phyloP scores from a whole-genome alignment of 2,329 filamentous ascomycete species.

The Clarireedia paspali region DNA sequence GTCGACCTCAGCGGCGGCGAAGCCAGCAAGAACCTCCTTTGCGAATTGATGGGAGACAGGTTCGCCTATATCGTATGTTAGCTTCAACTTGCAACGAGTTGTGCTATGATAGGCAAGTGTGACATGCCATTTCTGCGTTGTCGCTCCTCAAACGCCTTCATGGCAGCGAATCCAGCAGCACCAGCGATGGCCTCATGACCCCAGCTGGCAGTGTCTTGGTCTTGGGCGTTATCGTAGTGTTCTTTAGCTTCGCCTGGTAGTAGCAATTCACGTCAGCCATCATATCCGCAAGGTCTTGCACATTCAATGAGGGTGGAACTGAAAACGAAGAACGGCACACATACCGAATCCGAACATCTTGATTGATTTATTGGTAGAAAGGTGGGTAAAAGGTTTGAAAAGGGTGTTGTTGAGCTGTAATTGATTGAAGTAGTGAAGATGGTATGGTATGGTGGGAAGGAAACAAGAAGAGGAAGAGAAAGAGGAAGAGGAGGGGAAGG shows the following conservation, averaged over 20 bases:
- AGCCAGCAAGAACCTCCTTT: slow-evolving; percentile 67
- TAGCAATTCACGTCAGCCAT: neutral
- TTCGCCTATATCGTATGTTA: slow-evolving; percentile 44
- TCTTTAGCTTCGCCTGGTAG: slow-evolving; percentile 34
- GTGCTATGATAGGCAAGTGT: neutral
- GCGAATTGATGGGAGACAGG: slow-evolving; percentile 64
- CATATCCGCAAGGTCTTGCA: too few relatives aligned
- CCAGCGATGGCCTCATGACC: slow-evolving; percentile 69
- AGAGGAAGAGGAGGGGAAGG: neutral
- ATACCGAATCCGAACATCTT: slow-evolving; percentile 27
- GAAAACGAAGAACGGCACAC: neutral
- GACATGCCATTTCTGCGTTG: slow-evolving; percentile 59
- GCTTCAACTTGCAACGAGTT: neutral
- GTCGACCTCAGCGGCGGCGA: slow-evolving; percentile 70
- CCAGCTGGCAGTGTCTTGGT: slow-evolving; percentile 48
- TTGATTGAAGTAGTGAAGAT: neutral
- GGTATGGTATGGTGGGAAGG: neutral
- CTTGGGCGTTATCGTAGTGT: slow-evolving; percentile 38
- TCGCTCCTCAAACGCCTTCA: slow-evolving; percentile 72
- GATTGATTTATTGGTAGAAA: slow-evolving; percentile 13
- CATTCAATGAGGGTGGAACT: neutral
- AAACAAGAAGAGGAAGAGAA: neutral
- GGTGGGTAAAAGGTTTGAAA: neutral
- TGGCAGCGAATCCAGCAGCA: slow-evolving; percentile 69
- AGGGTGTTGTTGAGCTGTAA: neutral